Percentiles rank a stretch among this genome's conserved stretches.
phyloP scores from a whole-genome alignment of 2,329 filamentous ascomycete species.

The Cryphonectria carpinicola region DNA sequence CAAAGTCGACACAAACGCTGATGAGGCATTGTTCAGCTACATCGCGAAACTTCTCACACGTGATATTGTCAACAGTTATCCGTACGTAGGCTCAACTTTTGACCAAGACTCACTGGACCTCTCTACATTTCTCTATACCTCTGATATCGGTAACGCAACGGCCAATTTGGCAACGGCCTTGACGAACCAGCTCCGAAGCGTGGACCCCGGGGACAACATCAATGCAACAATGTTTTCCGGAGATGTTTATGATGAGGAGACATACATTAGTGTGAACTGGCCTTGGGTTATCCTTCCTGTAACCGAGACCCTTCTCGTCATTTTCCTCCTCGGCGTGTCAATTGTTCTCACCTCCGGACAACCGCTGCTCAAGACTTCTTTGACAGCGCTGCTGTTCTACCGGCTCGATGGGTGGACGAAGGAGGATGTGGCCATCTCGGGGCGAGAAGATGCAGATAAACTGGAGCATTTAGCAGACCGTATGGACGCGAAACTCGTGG shows the following conservation, averaged over 20 bases:
- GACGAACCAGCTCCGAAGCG: conserved; percentile 30
- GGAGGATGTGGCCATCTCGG: conserved; percentile 4
- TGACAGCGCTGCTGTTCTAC: conserved; percentile 4
- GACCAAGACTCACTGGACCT: conserved; percentile 15
- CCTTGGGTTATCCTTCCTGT: conserved; percentile 38
- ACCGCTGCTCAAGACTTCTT: conserved; percentile 11
- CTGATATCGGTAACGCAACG: conserved; percentile 23
- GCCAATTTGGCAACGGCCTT: conserved; percentile 27
- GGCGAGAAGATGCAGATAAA: background rate
- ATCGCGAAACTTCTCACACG: background rate
- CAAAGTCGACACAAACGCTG: background rate
- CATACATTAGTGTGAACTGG: conserved; percentile 39
- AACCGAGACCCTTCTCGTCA: conserved; percentile 29
- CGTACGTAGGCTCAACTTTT: background rate
- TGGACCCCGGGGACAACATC: conserved; percentile 27
- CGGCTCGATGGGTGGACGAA: conserved; percentile 1
- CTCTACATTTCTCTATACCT: conserved; percentile 18
- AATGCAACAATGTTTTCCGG: conserved; percentile 29
- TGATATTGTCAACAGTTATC: background rate
- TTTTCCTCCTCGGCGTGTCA: conserved; percentile 32
- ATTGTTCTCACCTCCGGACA: background rate
- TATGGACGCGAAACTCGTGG: conserved; percentile 3
- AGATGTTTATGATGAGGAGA: conserved; percentile 32
- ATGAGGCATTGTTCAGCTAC: background rate
- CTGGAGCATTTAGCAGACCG: background rate